Percentiles rank a stretch among this genome's conserved stretches.
phyloP scores from a whole-genome alignment of 2,329 filamentous ascomycete genomes.

The Arthrobotrys megalospora region DNA sequence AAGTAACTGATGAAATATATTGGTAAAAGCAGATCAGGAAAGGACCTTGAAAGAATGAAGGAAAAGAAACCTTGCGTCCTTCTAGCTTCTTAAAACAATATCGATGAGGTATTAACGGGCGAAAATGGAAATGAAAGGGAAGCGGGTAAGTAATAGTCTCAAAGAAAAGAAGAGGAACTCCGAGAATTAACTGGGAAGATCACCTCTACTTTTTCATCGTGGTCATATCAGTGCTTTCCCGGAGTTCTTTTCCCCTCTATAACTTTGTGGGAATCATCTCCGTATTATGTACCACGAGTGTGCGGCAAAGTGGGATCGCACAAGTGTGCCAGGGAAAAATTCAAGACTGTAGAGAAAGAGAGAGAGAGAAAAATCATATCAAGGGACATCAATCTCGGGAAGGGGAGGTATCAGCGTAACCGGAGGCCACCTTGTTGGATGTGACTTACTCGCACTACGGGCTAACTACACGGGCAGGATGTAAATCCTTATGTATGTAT shows the following conservation, averaged over 20 bases:
- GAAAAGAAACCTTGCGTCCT: constrained; percentile 7
- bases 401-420: constrained; percentile 33
- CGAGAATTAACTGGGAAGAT: not conserved
- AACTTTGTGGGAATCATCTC: constrained; percentile 59
- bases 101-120: not conserved
- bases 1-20: constrained; percentile 27
- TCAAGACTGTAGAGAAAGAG: constrained; percentile 20
- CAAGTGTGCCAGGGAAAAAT: constrained; percentile 30
- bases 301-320: constrained; percentile 54
- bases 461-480: not conserved
- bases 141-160: constrained; percentile 9
- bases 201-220: constrained; percentile 14
- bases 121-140: not conserved
- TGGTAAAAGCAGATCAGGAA: constrained; percentile 2
- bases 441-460: constrained; percentile 30
- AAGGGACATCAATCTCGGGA: constrained; percentile 42
- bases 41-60: constrained; percentile 7
- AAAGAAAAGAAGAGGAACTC: constrained; percentile 2
- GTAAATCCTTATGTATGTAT: not conserved
- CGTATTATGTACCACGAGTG: constrained; percentile 61
- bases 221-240: constrained; percentile 45
- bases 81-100: not conserved
- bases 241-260: constrained; percentile 27
- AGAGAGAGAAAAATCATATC: constrained; percentile 13
- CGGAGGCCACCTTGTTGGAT: constrained; percentile 40